These are phyloP conservation scores for Chaetomiaceae sp. DNA, from an alignment of 2,329 filamentous ascomycete genomes.

Conservation along the genomic window DNA sequence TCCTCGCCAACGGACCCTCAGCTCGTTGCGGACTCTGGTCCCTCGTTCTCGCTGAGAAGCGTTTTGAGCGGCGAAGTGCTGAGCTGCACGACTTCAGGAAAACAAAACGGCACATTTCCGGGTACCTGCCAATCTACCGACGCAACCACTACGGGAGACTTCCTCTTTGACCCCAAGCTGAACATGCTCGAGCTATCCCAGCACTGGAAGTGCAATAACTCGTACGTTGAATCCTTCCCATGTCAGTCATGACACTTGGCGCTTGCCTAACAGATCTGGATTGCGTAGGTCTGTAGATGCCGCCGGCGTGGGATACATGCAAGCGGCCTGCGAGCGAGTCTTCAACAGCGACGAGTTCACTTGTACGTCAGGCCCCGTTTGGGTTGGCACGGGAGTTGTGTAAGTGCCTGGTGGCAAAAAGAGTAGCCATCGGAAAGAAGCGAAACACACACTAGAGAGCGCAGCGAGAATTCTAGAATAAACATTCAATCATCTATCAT, in stretches of 20 bases:
- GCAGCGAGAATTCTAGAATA: too few species aligned
- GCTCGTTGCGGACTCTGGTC: conserved; percentile 27
- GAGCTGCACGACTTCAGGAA: conserved; percentile 25
- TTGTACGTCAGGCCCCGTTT: conserved; percentile 31
- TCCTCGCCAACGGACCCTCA: conserved; percentile 9
- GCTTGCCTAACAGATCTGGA: neutral
- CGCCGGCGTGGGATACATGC: conserved; percentile 31
- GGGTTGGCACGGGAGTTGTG: conserved; percentile 30
- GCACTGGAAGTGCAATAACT: neutral
- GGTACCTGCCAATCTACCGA: conserved; percentile 27
- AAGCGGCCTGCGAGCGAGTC: conserved; percentile 30
- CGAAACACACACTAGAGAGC: too few species aligned
- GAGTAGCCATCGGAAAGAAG: too few species aligned
- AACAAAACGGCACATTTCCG: conserved; percentile 24
- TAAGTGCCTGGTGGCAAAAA: too few species aligned
- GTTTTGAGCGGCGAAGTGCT: conserved; percentile 29
- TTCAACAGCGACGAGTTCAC: conserved; percentile 29
- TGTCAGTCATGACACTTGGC: too few species aligned
- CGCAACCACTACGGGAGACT: conserved; percentile 19
- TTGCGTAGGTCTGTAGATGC: conserved; percentile 7
- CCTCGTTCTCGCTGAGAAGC: conserved; percentile 31
- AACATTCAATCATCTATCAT: too few species aligned
- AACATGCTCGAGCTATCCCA: conserved; percentile 29
- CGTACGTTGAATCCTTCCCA: neutral
- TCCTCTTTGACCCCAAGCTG: conserved; percentile 30